Conservation (phyloP, 2,329 filamentous ascomycete genomes). For the Camillea tinctor region DNA sequence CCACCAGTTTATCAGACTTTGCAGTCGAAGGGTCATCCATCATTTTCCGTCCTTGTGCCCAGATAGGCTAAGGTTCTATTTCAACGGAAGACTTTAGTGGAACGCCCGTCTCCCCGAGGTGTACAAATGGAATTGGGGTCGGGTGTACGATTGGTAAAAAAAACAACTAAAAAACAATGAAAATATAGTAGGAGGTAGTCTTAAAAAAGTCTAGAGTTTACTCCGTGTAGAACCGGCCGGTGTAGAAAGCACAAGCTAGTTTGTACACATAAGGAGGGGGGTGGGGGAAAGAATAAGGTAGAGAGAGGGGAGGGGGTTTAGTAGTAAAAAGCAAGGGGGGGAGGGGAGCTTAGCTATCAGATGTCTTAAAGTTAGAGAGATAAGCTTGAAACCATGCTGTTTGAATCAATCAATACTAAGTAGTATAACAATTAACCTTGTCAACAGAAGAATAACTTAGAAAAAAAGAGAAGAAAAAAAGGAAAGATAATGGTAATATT, state of each 20-base stretch:
- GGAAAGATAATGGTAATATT: background rate
- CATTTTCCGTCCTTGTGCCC: constrained; percentile 5
- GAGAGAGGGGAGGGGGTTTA: background rate
- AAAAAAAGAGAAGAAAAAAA: background rate
- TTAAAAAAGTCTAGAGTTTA: too few relatives aligned
- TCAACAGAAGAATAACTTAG: background rate
- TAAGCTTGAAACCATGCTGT: too few relatives aligned
- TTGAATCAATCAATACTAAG: too few relatives aligned
- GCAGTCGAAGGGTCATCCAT: constrained; percentile 26
- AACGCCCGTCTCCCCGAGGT: constrained; percentile 19
- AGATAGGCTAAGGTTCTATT: constrained; percentile 1
- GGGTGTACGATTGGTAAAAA: constrained; percentile 10
- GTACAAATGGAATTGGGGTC: constrained; percentile 13
- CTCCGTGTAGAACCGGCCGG: too few relatives aligned
- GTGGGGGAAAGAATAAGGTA: background rate
- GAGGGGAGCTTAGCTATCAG: background rate
- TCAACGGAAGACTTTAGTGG: constrained; percentile 16
- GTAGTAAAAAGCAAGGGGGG: background rate
- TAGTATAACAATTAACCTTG: background rate
- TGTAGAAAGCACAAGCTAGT: background rate
- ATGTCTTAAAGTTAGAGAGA: too few relatives aligned
- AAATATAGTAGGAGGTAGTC: too few relatives aligned
- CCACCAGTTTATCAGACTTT: constrained; percentile 19
- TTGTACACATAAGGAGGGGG: background rate
- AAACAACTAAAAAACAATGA: background rate